Evolutionary conservation across 495 filamentous ascomycete genomes (phyloP).

Genomic region (Tirmania nivea): DNA sequence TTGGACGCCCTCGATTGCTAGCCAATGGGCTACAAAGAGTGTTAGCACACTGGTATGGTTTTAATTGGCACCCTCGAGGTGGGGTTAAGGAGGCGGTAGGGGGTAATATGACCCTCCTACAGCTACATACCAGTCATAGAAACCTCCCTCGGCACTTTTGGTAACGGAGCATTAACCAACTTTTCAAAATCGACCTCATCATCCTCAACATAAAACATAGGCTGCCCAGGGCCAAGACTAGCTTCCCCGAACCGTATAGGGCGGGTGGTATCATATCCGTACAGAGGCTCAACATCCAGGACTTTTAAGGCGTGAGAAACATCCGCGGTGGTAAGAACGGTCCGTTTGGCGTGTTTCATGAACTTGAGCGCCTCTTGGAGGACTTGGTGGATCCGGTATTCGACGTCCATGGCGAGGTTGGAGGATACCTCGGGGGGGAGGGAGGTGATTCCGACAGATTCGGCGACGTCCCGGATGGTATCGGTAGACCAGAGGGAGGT

Average conservation of each 20-base stretch:
- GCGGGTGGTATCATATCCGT: conserved; percentile 78
- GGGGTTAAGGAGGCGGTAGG: neutral
- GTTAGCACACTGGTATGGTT: neutral
- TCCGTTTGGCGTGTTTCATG: conserved; percentile 76
- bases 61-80: too few species aligned
- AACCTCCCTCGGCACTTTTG: conserved; percentile 84
- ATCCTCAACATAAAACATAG: conserved; percentile 91
- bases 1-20: conserved; percentile 88
- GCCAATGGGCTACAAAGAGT: conserved; percentile 56
- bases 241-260: conserved; percentile 83
- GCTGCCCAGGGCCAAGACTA: conserved; percentile 79
- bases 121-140: conserved; percentile 53
- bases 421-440: conserved; percentile 65
- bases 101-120: neutral
- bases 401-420: conserved; percentile 73
- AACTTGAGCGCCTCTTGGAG: conserved; percentile 82
- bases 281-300: conserved; percentile 82
- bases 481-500: conserved; percentile 59
- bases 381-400: conserved; percentile 80
- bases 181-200: conserved; percentile 98
- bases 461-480: conserved; percentile 82
- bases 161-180: conserved; percentile 83
- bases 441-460: conserved; percentile 68
- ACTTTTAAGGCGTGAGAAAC: conserved; percentile 60
- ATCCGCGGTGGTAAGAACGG: conserved; percentile 63